These are phyloP conservation scores for Rhododendron ferrugineum DNA, from an alignment of 148 eudicot species.

Conservation along the genomic window DNA sequence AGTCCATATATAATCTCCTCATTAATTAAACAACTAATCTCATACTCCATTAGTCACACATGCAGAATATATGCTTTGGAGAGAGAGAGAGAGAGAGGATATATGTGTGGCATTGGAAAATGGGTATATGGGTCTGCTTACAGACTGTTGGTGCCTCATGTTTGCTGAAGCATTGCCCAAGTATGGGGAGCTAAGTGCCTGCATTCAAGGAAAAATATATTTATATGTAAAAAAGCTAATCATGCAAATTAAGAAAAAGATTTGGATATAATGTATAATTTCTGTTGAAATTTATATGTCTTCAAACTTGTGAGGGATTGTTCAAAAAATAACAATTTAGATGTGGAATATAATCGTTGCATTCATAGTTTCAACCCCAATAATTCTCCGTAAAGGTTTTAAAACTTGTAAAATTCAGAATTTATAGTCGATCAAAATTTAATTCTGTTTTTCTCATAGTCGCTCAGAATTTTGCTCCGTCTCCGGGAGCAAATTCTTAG, in stretches of 20 bases:
- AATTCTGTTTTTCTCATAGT: no score
- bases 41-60: background rate
- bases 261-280: background rate
- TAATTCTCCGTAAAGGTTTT: background rate
- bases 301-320: background rate
- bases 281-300: background rate
- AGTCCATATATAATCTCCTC: background rate
- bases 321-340: no score
- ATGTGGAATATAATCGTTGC: background rate
- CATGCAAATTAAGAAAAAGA: background rate
- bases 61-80: background rate
- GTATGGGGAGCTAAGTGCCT: slow-evolving; percentile 88
- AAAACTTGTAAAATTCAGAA: background rate
- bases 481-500: no score
- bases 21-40: background rate
- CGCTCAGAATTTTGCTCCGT: no score
- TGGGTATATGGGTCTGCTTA: slow-evolving; percentile 26
- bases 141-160: slow-evolving; percentile 52
- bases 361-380: background rate
- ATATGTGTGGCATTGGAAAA: slow-evolving; percentile 22
- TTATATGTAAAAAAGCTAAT: background rate
- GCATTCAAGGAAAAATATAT: slow-evolving; percentile 25
- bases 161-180: slow-evolving; percentile 46
- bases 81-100: background rate
- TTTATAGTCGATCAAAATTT: no score